These are phyloP conservation scores for Hamigera avellanea DNA, from an alignment of 495 filamentous ascomycete genomes.

Conservation along the genomic window DNA sequence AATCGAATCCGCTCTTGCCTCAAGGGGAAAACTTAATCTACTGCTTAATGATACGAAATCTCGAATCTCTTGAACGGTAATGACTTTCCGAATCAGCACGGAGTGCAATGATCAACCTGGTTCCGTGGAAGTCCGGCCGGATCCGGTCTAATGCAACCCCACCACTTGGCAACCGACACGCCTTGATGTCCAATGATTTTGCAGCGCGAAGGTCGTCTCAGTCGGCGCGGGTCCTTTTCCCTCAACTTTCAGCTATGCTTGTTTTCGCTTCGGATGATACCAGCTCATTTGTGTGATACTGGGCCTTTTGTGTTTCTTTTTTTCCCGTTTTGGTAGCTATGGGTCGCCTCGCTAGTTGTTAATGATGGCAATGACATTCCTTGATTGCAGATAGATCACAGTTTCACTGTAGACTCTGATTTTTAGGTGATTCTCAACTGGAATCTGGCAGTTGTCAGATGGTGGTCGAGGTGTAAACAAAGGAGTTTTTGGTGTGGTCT, in stretches of 20 bases:
- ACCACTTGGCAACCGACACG: constrained; percentile 16
- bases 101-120: constrained; percentile 5
- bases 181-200: constrained; percentile 1
- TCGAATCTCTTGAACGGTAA: too few species aligned
- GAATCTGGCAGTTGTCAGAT: too few species aligned
- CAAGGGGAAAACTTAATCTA: background rate
- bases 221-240: constrained; percentile 4
- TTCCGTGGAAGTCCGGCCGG: constrained; percentile 24
- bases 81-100: too few species aligned
- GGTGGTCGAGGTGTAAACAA: too few species aligned
- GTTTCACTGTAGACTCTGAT: too few species aligned
- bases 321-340: constrained; percentile 9
- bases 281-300: constrained; percentile 26
- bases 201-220: constrained; percentile 8
- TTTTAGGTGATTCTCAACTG: too few species aligned
- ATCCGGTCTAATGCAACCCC: constrained; percentile 20
- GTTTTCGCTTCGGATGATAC: constrained; percentile 29
- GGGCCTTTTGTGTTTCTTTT: constrained; percentile 18
- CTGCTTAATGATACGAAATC: background rate
- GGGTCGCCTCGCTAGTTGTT: constrained; percentile 23
- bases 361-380: constrained; percentile 22
- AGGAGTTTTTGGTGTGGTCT: too few species aligned
- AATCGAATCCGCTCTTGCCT: background rate
- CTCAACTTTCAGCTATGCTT: constrained; percentile 1
- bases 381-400: too few species aligned